Percentiles rank a stretch among this genome's conserved stretches.
These are phyloP conservation scores for Musa balbisiana DNA, from an alignment of 202 grass and related monocot genomes.

Conservation along the genomic window DNA sequence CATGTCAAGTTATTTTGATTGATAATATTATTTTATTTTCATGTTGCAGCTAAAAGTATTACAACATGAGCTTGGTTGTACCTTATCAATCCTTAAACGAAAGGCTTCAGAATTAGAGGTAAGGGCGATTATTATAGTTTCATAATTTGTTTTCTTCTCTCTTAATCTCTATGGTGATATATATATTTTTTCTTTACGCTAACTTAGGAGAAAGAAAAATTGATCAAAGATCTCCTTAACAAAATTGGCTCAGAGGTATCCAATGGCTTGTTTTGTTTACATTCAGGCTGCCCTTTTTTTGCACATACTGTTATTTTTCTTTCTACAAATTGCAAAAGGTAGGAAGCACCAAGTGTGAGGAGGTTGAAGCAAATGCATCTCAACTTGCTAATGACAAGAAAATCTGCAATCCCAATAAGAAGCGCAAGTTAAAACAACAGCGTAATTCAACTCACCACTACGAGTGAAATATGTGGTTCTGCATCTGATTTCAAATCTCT, in stretches of 20 bases:
- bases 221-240: neutral
- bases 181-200: neutral
- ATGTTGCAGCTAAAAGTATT: no score
- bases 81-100: no score
- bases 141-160: neutral
- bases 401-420: conserved; percentile 15
- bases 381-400: neutral
- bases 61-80: no score
- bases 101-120: conserved; percentile 54
- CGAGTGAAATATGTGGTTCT: conserved; percentile 10
- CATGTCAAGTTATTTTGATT: no score
- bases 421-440: conserved; percentile 17
- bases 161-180: neutral
- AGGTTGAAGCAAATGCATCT: neutral
- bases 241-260: neutral
- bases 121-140: neutral
- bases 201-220: conserved; percentile 1
- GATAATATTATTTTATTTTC: no score
- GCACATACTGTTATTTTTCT: neutral
- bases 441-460: conserved; percentile 24
- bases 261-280: neutral
- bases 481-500: conserved; percentile 18
- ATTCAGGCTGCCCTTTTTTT: neutral
- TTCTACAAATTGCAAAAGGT: neutral
- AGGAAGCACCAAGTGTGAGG: neutral